Evolutionary conservation across 78 protist species (phyloP).

Genomic region (Planoprotostelium fungivorum): DNA sequence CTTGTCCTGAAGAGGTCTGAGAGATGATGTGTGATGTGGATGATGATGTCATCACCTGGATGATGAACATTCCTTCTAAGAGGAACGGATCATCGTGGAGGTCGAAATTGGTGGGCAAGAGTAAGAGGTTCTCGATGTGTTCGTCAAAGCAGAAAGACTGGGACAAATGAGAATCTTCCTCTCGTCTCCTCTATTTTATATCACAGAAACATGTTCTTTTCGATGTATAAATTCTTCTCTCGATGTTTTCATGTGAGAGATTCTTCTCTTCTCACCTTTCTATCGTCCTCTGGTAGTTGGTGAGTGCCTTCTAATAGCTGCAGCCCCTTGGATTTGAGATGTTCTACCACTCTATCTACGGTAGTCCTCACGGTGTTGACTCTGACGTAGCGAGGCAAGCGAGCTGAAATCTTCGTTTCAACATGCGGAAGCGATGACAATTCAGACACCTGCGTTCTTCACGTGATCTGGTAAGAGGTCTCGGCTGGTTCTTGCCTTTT

Average conservation of each 20-base stretch:
- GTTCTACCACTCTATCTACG: neutral
- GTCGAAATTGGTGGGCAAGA: conserved; percentile 19
- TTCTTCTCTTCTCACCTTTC: conserved; percentile 16
- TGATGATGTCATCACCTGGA: neutral
- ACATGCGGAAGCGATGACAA: no score
- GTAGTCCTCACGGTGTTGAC: conserved; percentile 17
- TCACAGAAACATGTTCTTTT: no score
- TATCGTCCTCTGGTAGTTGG: neutral
- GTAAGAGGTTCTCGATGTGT: conserved; percentile 29
- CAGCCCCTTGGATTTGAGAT: neutral
- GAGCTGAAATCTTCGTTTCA: neutral
- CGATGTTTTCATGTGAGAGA: no score
- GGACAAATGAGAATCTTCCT: neutral
- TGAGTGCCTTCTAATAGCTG: neutral
- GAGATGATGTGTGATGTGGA: neutral
- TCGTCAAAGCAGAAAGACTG: neutral
- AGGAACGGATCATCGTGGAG: conserved; percentile 39
- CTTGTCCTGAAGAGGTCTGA: conserved; percentile 30
- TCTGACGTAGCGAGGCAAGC: conserved; percentile 53
- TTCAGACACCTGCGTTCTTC: conserved; percentile 27
- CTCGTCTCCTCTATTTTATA: no score
- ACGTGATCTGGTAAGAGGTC: conserved; percentile 42
- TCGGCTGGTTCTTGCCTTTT: neutral
- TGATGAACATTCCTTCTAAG: conserved; percentile 30
- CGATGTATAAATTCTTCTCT: no score